Percentiles rank a stretch among this genome's conserved stretches.
phyloP scores from a whole-genome alignment of 805 yeast species.

The Metschnikowia matae region DNA sequence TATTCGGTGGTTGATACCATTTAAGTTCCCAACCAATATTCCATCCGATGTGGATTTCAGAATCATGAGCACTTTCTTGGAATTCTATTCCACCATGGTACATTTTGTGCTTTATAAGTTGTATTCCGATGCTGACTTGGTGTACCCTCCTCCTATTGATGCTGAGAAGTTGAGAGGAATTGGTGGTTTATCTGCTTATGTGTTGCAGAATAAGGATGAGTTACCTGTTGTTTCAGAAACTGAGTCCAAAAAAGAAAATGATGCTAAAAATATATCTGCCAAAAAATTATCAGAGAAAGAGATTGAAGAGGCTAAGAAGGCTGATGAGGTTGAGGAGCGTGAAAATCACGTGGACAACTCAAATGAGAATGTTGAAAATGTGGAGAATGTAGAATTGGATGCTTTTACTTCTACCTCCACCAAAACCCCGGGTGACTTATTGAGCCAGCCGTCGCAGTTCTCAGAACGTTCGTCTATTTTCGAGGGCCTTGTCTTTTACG shows the following conservation, averaged over 20 bases:
- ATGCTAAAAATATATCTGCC: conserved; percentile 21
- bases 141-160: conserved; percentile 89
- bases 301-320: conserved; percentile 49
- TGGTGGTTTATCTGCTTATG: conserved; percentile 84
- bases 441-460: conserved; percentile 58
- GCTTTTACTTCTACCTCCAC: conserved; percentile 55
- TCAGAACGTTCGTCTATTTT: conserved; percentile 64
- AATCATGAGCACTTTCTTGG: conserved; percentile 94
- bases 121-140: conserved; percentile 78
- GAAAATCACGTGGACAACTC: conserved; percentile 6
- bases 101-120: conserved; percentile 84
- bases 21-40: conserved; percentile 92
- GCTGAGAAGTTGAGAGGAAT: conserved; percentile 69
- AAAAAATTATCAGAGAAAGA: conserved; percentile 39
- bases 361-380: conserved; percentile 1
- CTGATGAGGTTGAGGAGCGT: conserved; percentile 41
- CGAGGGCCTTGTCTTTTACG: conserved; percentile 70
- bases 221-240: conserved; percentile 9
- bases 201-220: conserved; percentile 52
- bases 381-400: conserved; percentile 47
- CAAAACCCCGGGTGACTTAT: conserved; percentile 63
- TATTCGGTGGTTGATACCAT: conserved; percentile 93
- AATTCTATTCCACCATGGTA: conserved; percentile 87
- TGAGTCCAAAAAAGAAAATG: conserved; percentile 8
- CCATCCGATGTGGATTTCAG: conserved; percentile 93